Conservation (phyloP, 495 filamentous ascomycete species). For the Cudoniella acicularis region DNA sequence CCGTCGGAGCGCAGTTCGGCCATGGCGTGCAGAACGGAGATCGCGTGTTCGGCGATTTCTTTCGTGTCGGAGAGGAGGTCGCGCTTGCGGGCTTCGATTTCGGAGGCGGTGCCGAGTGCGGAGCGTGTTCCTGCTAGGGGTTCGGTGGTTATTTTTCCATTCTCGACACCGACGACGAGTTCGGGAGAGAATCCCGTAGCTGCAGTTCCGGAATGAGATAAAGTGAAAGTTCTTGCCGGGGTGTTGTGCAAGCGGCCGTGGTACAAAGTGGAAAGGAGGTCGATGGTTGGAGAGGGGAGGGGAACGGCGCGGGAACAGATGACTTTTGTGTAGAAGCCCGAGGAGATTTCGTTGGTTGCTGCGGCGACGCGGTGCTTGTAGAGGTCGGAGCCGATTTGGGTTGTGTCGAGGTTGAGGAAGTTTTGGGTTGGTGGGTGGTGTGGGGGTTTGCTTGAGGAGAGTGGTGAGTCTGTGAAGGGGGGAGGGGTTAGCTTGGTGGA, state of each 20-base stretch:
- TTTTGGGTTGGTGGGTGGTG: too few relatives aligned
- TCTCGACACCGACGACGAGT: neutral
- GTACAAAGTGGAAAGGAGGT: conserved; percentile 6
- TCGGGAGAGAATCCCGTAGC: conserved; percentile 17
- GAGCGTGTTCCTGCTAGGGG: neutral
- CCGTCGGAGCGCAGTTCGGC: neutral
- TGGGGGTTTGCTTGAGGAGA: neutral
- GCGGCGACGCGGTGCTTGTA: conserved; percentile 1
- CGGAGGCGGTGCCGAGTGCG: neutral
- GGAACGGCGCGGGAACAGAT: conserved; percentile 1
- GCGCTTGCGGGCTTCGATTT: neutral
- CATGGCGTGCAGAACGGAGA: conserved; percentile 4
- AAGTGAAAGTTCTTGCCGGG: conserved; percentile 5
- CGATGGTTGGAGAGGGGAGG: neutral
- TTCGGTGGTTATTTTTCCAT: conserved; percentile 5
- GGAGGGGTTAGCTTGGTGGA: too few relatives aligned
- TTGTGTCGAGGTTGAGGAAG: neutral
- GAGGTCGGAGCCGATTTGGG: neutral
- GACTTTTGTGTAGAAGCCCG: conserved; percentile 6
- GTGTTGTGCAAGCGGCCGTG: conserved; percentile 7
- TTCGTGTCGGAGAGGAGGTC: conserved; percentile 1
- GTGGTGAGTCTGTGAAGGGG: too few relatives aligned
- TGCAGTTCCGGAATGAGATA: conserved; percentile 1
- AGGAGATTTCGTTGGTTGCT: conserved; percentile 3
- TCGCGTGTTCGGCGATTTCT: conserved; percentile 9